These are phyloP conservation scores for Gyrodon lividus DNA, from an alignment of 768 basidiomycete species.

Conservation along the genomic window DNA sequence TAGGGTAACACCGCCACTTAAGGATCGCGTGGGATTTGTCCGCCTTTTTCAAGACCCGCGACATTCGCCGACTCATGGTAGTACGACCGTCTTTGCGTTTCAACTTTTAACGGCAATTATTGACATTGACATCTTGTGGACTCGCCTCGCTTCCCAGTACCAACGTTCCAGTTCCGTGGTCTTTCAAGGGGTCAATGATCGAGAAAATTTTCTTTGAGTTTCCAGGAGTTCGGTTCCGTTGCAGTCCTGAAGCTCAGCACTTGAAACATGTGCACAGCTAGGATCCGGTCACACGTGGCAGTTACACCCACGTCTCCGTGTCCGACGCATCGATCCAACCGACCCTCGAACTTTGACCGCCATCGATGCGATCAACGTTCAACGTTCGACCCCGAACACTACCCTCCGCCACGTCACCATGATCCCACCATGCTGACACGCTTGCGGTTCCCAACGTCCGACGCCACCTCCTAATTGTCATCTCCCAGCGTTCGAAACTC, in stretches of 20 bases:
- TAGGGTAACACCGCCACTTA: slow-evolving; percentile 5
- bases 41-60: not conserved
- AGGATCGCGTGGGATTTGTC: slow-evolving; percentile 3
- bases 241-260: not conserved
- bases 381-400: not conserved
- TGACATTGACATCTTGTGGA: not conserved
- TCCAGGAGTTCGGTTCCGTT: not conserved
- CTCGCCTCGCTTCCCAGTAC: no score
- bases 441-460: not conserved
- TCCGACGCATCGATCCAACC: not conserved
- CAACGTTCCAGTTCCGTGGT: not conserved
- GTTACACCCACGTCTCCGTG: no score
- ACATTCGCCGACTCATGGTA: not conserved
- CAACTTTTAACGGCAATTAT: no score
- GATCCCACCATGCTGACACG: not conserved
- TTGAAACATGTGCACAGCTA: not conserved
- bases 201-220: not conserved
- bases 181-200: not conserved
- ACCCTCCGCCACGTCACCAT: not conserved
- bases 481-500: not conserved
- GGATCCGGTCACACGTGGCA: not conserved
- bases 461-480: not conserved
- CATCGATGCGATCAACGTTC: no score
- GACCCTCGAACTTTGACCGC: not conserved
- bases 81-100: no score